Conservation (phyloP, 2,329 filamentous ascomycete species). For the Aspergillus glaucus region DNA sequence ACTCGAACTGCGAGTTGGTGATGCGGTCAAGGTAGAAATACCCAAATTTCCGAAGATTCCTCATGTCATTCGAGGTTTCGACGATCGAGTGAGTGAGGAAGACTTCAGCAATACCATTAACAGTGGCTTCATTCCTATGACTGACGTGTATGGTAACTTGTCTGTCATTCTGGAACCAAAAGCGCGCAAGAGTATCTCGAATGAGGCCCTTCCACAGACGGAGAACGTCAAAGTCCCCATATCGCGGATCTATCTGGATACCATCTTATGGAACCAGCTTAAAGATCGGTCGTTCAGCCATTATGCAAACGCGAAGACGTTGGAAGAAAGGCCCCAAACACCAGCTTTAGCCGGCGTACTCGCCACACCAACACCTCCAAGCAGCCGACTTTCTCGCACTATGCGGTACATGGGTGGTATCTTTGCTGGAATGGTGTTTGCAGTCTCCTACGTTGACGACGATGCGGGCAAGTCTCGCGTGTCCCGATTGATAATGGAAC, state of each 20-base stretch:
- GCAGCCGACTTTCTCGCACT: constrained; percentile 43
- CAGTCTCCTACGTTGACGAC: constrained; percentile 64
- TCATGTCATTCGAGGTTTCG: constrained; percentile 39
- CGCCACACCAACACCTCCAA: constrained; percentile 42
- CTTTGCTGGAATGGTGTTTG: constrained; percentile 81
- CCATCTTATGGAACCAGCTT: constrained; percentile 41
- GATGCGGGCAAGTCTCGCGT: constrained; percentile 52
- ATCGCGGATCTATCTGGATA: constrained; percentile 42
- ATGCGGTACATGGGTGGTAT: constrained; percentile 38
- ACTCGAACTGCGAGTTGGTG: constrained; percentile 40
- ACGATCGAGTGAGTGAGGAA: constrained; percentile 26
- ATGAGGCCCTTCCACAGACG: constrained; percentile 19
- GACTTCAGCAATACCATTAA: constrained; percentile 19
- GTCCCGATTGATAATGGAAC: constrained; percentile 57
- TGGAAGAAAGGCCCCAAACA: constrained; percentile 25
- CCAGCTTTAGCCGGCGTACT: constrained; percentile 26
- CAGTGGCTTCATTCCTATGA: constrained; percentile 24
- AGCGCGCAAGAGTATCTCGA: constrained; percentile 37
- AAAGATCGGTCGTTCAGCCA: constrained; percentile 36
- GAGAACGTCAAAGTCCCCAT: constrained; percentile 38
- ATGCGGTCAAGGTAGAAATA: constrained; percentile 43
- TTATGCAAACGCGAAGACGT: constrained; percentile 11
- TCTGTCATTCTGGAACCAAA: constrained; percentile 38
- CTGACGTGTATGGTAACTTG: constrained; percentile 39
- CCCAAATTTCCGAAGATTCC: constrained; percentile 36